Conservation (phyloP, 2,329 filamentous ascomycete species). For the Cladosporium sp. region DNA sequence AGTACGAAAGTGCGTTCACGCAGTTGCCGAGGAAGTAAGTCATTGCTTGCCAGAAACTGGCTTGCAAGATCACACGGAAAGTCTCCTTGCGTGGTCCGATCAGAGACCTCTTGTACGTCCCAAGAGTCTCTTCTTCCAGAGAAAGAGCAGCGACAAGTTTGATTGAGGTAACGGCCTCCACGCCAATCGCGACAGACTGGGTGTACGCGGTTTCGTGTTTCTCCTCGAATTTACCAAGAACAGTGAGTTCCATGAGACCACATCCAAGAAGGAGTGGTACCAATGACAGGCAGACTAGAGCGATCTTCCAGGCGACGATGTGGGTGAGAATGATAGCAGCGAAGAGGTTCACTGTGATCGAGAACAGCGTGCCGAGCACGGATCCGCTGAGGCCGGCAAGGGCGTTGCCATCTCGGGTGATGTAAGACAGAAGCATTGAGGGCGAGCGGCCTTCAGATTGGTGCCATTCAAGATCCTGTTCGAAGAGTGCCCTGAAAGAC, state of each 20-base stretch:
- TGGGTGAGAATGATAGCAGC: constrained; percentile 68
- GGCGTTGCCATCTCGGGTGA: constrained; percentile 68
- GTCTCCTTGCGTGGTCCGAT: constrained; percentile 15
- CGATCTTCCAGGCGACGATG: constrained; percentile 74
- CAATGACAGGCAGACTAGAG: constrained; percentile 67
- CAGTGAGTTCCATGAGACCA: constrained; percentile 68
- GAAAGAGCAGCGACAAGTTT: constrained; percentile 54
- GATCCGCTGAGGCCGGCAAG: constrained; percentile 71
- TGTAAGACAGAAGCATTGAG: constrained; percentile 62
- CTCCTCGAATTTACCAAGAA: constrained; percentile 61
- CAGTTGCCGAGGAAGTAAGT: constrained; percentile 64
- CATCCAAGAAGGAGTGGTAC: constrained; percentile 69
- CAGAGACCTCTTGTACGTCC: constrained; percentile 47
- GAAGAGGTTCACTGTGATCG: constrained; percentile 67
- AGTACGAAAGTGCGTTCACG: constrained; percentile 74
- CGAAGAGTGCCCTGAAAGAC: constrained; percentile 64
- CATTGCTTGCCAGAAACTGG: constrained; percentile 62
- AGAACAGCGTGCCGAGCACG: constrained; percentile 68
- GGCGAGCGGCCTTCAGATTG: constrained; percentile 65
- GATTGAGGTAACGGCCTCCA: constrained; percentile 55
- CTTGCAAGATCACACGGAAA: constrained; percentile 41
- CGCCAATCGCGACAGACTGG: constrained; percentile 52
- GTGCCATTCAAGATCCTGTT: constrained; percentile 71
- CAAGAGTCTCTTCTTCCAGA: constrained; percentile 51
- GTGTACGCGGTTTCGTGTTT: constrained; percentile 54